Evolutionary conservation across 441 rosid species (phyloP), one percentile per base, ranked within the genome.

Genomic region (Corymbia calophylla): DNA sequence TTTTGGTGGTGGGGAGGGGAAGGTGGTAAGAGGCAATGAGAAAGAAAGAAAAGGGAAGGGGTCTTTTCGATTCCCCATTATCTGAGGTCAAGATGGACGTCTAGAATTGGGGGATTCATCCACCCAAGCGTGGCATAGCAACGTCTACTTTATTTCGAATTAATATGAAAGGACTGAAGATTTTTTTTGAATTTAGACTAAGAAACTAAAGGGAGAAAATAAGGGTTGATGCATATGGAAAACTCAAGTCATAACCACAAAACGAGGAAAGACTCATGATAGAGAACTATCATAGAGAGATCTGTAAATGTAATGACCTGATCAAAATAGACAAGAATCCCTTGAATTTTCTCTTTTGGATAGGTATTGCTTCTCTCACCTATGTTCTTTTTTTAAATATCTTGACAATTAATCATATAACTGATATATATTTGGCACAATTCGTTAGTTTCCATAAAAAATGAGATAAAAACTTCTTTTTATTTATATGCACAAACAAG

Each of bases 321-420:
- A 70, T 70, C 23, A 70, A 32, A 18, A 14, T 35, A 70, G 1
- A 18, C 19, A 19, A 70, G 4, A 35, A 70, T 70, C 15, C 80
- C 80, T 70, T 70, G 14, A 70, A 32, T 70, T 32, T 70, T 32
- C 15, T 70, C 47, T 70, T 25, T 18, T 18, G 21, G 47, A 35
- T 6, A 18, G 18, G 13, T 70, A 70, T 35, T 9, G 27, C 15
- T 4, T 70, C 81, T 70, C 27, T 70, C 4, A 14, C 25, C 27
- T 32, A 0, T 8, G 11, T 0, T 58, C 25, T 70, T 32, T 31
- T 8, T 3, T 32, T 21, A 4, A 17, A 4, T 5, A 8, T 35
- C 81, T 35, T 35, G 8, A 70, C 47, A 35, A 70, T 32, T 18
- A 35, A 70, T 35, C 47, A 18, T 32, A 32, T 35, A 32, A 6